Evolutionary conservation across 176 grass and related monocot genomes (phyloP).

Genomic region (Canna indica): DNA sequence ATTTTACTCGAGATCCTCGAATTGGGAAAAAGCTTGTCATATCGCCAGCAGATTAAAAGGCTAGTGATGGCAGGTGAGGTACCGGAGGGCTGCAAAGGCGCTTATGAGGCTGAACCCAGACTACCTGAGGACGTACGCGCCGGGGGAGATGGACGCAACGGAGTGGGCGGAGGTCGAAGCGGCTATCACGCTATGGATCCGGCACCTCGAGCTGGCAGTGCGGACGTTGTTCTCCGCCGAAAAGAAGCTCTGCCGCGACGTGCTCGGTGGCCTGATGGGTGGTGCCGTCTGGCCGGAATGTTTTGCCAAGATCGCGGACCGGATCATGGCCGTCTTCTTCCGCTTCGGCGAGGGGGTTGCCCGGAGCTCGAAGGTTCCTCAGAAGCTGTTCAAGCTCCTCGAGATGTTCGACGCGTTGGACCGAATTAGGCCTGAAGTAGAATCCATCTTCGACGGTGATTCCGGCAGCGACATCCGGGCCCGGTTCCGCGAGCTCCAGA

Average conservation of each 20-base stretch:
- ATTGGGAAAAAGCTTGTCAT: too few relatives aligned
- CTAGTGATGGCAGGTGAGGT: constrained; percentile 27
- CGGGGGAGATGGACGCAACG: constrained; percentile 49
- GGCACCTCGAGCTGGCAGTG: constrained; percentile 46
- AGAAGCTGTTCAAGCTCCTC: constrained; percentile 66
- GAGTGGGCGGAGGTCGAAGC: constrained; percentile 54
- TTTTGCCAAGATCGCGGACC: constrained; percentile 49
- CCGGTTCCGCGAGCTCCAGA: constrained; percentile 47
- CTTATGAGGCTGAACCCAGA: constrained; percentile 55
- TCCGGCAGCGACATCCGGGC: constrained; percentile 26
- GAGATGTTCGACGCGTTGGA: constrained; percentile 47
- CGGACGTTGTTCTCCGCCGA: constrained; percentile 37
- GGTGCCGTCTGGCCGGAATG: constrained; percentile 53
- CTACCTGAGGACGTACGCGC: constrained; percentile 52
- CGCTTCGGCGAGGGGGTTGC: constrained; percentile 43
- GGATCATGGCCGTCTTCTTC: constrained; percentile 47
- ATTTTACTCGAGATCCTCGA: background rate
- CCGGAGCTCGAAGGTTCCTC: constrained; percentile 33
- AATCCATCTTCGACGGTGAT: constrained; percentile 37
- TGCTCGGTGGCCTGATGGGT: constrained; percentile 27
- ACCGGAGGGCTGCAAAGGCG: constrained; percentile 56
- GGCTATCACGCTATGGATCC: constrained; percentile 43
- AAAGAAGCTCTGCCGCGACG: constrained; percentile 39
- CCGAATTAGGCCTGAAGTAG: constrained; percentile 21
- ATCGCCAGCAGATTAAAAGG: background rate